These are phyloP conservation scores for Oryza officinalis DNA, from an alignment of 176 grass and related monocot species.

Conservation along the genomic window DNA sequence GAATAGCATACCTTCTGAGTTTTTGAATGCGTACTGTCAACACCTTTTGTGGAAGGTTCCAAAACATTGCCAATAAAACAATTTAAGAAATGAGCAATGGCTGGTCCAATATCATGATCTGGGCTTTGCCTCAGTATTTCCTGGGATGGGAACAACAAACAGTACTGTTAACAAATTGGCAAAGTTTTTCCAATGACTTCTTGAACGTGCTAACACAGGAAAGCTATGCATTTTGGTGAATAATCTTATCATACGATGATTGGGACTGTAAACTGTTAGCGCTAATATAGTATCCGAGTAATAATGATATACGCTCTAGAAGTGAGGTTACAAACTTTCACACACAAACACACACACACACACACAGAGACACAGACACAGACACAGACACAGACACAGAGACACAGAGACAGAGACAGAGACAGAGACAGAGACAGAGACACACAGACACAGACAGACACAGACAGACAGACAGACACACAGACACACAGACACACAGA, in stretches of 20 bases:
- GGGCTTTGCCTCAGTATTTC: conserved; percentile 77
- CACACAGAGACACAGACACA: too few relatives aligned
- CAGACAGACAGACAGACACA: too few relatives aligned
- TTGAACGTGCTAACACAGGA: neutral
- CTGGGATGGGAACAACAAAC: conserved; percentile 45
- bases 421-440: too few relatives aligned
- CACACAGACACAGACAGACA: too few relatives aligned
- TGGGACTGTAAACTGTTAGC: neutral
- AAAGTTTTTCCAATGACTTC: neutral
- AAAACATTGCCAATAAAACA: conserved; percentile 76
- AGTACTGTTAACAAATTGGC: conserved; percentile 23
- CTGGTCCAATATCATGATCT: conserved; percentile 83
- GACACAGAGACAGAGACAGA: too few relatives aligned
- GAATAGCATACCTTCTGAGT: conserved; percentile 56
- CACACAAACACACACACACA: too few relatives aligned
- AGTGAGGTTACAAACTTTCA: neutral
- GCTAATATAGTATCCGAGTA: neutral
- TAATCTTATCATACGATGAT: neutral
- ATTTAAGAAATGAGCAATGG: conserved; percentile 89
- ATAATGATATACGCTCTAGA: neutral
- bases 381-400: too few relatives aligned
- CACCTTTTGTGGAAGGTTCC: conserved; percentile 52
- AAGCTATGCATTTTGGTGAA: neutral
- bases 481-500: too few relatives aligned
- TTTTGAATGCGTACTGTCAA: conserved; percentile 49